Conservation (phyloP, 2,329 filamentous ascomycete species). For the Dothistroma septosporum region DNA sequence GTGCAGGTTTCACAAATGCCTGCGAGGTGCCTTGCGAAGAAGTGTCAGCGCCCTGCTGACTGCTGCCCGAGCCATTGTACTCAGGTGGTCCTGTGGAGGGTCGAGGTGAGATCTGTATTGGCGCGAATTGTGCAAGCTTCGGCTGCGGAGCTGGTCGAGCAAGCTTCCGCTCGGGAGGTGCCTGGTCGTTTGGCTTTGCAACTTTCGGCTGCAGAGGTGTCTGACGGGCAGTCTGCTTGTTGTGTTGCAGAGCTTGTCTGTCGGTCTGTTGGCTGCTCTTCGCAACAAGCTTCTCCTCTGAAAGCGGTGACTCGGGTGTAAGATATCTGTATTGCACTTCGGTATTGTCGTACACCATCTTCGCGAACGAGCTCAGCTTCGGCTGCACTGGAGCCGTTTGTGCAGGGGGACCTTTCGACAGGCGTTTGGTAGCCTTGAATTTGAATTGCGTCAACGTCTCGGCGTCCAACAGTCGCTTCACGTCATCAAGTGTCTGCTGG, state of each 20-base stretch:
- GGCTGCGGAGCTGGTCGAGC: not conserved
- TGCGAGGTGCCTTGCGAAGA: constrained; percentile 6
- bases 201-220: constrained; percentile 1
- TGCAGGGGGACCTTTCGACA: constrained; percentile 7
- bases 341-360: constrained; percentile 48
- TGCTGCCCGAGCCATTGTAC: constrained; percentile 5
- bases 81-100: not conserved
- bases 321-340: constrained; percentile 36
- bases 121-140: not conserved
- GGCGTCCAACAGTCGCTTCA: constrained; percentile 68
- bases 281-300: not conserved
- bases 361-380: constrained; percentile 51
- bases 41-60: constrained; percentile 9
- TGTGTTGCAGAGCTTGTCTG: not conserved
- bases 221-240: not conserved
- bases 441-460: constrained; percentile 63
- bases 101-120: constrained; percentile 4
- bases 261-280: not conserved
- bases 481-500: constrained; percentile 67
- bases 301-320: constrained; percentile 28
- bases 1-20: constrained; percentile 24
- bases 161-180: not conserved
- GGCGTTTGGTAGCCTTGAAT: constrained; percentile 40
- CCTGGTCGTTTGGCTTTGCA: not conserved
- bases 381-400: constrained; percentile 15